Conservation (phyloP, 2,329 filamentous ascomycete species). For the Diplodia mutila region DNA sequence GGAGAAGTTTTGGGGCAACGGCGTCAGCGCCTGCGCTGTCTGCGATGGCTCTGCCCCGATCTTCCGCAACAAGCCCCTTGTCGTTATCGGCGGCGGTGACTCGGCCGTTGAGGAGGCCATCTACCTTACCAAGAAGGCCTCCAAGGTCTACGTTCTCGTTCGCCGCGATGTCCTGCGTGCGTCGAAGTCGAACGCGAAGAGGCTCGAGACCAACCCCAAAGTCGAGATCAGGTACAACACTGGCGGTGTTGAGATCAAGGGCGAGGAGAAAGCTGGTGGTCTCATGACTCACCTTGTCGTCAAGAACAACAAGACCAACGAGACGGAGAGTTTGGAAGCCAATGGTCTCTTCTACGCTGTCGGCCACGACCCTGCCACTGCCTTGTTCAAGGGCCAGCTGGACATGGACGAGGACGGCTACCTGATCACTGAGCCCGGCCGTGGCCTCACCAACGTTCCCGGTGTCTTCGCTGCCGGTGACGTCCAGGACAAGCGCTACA, state of each 20-base stretch:
- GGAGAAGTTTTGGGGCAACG: conserved; percentile 96
- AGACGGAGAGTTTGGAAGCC: conserved; percentile 81
- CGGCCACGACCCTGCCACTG: conserved; percentile 91
- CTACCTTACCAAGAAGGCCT: conserved; percentile 96
- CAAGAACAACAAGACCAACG: conserved; percentile 75
- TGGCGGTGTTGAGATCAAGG: conserved; percentile 79
- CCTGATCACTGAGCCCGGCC: conserved; percentile 85
- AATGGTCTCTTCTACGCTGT: conserved; percentile 97
- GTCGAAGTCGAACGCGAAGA: conserved; percentile 87
- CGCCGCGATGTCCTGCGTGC: conserved; percentile 84
- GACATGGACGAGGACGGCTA: conserved; percentile 90
- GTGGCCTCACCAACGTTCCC: conserved; percentile 81
- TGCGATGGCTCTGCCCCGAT: conserved; percentile 97
- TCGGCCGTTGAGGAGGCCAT: conserved; percentile 96
- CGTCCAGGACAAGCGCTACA: conserved; percentile 97
- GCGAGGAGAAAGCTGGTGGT: conserved; percentile 72
- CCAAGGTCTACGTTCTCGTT: conserved; percentile 92
- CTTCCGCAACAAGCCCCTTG: conserved; percentile 93
- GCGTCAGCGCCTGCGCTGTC: conserved; percentile 93
- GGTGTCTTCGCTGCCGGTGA: conserved; percentile 97
- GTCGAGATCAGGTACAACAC: conserved; percentile 87
- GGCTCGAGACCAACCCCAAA: conserved; percentile 82
- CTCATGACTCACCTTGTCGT: conserved; percentile 88
- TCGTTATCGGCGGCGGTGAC: conserved; percentile 95
- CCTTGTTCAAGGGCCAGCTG: conserved; percentile 87